Evolutionary conservation across 176 grass and related monocot species (phyloP), one percentile per base, ranked within the genome.

Genomic region (Triticum dicoccoides): DNA sequence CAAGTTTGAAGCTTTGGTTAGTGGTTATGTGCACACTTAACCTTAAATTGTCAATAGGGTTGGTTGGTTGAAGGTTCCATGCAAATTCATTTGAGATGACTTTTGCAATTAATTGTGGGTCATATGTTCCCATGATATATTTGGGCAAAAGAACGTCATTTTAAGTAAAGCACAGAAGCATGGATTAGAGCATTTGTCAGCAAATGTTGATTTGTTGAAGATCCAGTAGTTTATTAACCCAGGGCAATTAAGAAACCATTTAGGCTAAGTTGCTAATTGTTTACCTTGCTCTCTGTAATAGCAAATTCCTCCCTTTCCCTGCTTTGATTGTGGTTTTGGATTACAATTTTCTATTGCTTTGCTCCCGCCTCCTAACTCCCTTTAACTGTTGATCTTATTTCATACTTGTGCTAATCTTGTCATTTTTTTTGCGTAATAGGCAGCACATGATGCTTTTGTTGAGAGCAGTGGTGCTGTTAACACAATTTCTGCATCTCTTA

Each of bases 1-100:
- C 90, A 99, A 99, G 85, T 99, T 99, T 87, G 97, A 99, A 90
- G 97, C 94, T 78, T 87, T 99, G 88, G 97, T 99, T 76, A 91
- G 90, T 95, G 41, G 56, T 93, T 77, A 85, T 85, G 9, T 80
- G 27, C 23, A 83, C 10, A 42, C n/a, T 35, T 51, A 73, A 89
- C 7, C 72, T 49, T 38, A 25, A 79, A 77, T 82, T 44, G 24
- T 29, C 33, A 13, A 73, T 73, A 41, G 11, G 9, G 74, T 56
- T 32, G 14, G 25, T 29, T 24, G 8, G 9, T 54, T 65, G 38
- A n/a, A 56, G 11, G n/a, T 79, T 79, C 32, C 11, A n/a, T 61
- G 35, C 1, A 65, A 54, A 64, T 73, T 84, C 41, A n/a, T 64
- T 21, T 34, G 34, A 27, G 3, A 72, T 72, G 14, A 39, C n/a